Evolutionary conservation across 345 rosid genomes (phyloP).

Genomic region (Syzygium grande): DNA sequence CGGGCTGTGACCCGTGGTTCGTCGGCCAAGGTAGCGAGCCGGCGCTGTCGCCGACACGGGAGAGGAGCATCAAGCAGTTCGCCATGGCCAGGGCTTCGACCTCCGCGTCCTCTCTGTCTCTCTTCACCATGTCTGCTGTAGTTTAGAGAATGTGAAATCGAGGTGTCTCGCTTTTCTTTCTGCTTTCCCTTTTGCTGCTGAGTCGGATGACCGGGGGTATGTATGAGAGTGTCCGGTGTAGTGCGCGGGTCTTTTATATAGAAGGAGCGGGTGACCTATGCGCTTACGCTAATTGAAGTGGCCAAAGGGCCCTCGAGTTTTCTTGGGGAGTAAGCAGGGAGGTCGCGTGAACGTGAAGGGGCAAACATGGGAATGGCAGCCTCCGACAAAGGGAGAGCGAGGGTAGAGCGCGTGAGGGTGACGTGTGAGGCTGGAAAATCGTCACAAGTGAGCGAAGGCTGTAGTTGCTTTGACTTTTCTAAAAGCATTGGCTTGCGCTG

Average conservation of each 20-base stretch:
- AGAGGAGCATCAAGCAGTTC: constrained; percentile 57
- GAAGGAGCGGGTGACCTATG: background rate
- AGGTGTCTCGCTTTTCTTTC: background rate
- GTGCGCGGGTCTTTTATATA: background rate
- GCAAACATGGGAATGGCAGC: background rate
- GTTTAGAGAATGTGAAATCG: background rate
- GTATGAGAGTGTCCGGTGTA: background rate
- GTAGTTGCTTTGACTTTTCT: background rate
- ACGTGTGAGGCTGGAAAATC: background rate
- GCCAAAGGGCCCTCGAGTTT: background rate
- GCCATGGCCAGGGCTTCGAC: constrained; percentile 32
- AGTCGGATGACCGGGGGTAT: background rate
- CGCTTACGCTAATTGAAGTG: background rate
- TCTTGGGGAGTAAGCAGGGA: background rate
- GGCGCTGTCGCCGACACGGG: constrained; percentile 34
- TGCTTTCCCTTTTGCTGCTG: background rate
- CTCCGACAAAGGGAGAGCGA: background rate
- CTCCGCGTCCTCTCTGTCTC: constrained; percentile 23
- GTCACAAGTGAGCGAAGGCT: background rate
- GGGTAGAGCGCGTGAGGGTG: background rate
- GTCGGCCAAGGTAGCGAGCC: background rate
- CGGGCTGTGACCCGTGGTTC: background rate
- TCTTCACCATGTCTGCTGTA: constrained; percentile 24
- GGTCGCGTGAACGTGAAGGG: background rate
- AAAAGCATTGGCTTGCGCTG: background rate